Conservation (phyloP, 345 rosid species). For the Lumnitzera racemosa region DNA sequence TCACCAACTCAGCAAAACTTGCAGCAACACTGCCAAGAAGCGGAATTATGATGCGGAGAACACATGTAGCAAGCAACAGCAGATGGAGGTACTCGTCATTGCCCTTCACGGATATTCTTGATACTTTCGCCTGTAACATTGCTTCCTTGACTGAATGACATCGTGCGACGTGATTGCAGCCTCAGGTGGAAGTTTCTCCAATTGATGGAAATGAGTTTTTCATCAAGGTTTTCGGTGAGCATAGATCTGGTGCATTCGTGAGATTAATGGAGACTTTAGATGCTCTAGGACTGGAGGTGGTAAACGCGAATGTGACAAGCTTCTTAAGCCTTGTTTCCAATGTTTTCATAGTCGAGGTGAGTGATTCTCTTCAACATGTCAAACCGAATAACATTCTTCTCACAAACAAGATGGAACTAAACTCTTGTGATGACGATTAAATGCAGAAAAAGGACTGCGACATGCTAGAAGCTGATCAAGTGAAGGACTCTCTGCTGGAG, state of each 20-base stretch:
- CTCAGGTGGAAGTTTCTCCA: constrained; percentile 87
- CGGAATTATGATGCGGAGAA: constrained; percentile 39
- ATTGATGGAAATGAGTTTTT: constrained; percentile 79
- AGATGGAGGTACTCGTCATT: constrained; percentile 64
- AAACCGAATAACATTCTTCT: neutral
- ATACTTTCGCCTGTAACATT: neutral
- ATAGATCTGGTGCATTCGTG: constrained; percentile 72
- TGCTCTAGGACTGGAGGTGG: constrained; percentile 79
- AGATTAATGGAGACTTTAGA: constrained; percentile 80
- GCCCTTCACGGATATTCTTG: neutral
- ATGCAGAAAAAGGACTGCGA: constrained; percentile 64
- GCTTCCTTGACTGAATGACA: neutral
- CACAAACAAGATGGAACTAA: no score
- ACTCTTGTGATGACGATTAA: neutral
- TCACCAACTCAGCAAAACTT: constrained; percentile 33
- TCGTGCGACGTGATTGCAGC: constrained; percentile 20
- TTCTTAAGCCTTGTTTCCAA: constrained; percentile 73
- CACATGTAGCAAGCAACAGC: constrained; percentile 61
- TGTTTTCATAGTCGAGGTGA: constrained; percentile 82
- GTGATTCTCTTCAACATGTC: neutral
- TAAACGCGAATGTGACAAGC: constrained; percentile 77
- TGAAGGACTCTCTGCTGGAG: constrained; percentile 73
- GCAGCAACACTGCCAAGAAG: constrained; percentile 18
- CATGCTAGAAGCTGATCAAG: constrained; percentile 69
- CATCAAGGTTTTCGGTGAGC: constrained; percentile 85